Conservation (phyloP, 805 yeast species). For the Yarrowia sp. region DNA sequence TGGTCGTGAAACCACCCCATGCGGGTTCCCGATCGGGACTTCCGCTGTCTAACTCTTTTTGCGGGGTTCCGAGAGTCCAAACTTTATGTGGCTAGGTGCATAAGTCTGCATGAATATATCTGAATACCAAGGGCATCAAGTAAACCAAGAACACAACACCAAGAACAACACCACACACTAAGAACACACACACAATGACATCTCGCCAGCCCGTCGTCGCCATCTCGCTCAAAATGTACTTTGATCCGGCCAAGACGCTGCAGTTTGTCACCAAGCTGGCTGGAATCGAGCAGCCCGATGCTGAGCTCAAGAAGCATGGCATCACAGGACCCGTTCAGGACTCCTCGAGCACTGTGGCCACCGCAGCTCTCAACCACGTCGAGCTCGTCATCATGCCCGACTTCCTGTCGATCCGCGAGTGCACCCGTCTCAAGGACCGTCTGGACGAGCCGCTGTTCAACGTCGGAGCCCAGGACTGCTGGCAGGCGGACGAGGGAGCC, state of each 20-base stretch:
- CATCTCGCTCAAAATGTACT: constrained; percentile 24
- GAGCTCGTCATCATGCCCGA: constrained; percentile 25
- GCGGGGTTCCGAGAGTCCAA: neutral
- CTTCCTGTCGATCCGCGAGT: constrained; percentile 16
- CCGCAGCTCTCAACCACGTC: constrained; percentile 1
- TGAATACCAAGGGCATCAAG: no score
- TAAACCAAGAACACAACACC: no score
- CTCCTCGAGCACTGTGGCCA: neutral
- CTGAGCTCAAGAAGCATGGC: neutral
- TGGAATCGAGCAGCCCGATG: constrained; percentile 14
- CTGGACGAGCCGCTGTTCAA: constrained; percentile 23
- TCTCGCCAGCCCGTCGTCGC: constrained; percentile 16
- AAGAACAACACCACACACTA: no score
- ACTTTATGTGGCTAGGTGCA: neutral
- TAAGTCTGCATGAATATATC: neutral
- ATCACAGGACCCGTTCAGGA: constrained; percentile 3
- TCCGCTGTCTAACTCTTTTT: neutral
- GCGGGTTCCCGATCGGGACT: constrained; percentile 9
- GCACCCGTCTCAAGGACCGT: constrained; percentile 33
- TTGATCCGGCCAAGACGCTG: constrained; percentile 17
- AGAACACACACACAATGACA: neutral
- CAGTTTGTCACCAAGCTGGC: constrained; percentile 1
- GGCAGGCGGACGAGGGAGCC: constrained; percentile 35
- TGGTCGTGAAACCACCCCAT: constrained; percentile 11
- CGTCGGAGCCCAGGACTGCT: constrained; percentile 38